Percentiles rank a stretch among this genome's conserved stretches.
Conservation (phyloP, 169 alveolate genomes). For the Sarcocystis neurona region DNA sequence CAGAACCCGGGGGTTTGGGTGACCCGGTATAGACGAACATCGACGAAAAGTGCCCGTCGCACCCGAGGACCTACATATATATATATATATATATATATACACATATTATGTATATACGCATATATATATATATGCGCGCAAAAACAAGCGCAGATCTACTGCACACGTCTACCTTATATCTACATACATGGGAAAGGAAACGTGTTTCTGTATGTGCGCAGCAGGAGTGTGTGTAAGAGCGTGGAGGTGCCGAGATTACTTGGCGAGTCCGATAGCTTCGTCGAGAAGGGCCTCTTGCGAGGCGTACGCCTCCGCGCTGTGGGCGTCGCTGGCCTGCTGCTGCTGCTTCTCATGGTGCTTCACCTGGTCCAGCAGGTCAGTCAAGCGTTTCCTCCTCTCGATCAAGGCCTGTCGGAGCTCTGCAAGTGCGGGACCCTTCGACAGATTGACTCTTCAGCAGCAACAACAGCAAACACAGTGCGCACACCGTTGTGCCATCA, state of each 20-base stretch:
- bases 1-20: too few relatives aligned
- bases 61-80: too few relatives aligned
- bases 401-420: constrained; percentile 5
- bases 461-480: neutral
- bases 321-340: neutral
- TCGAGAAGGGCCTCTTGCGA: neutral
- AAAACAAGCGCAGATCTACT: neutral
- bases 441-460: neutral
- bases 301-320: neutral
- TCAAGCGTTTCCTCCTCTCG: neutral
- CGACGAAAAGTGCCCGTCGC: too few relatives aligned
- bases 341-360: neutral
- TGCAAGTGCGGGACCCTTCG: constrained; percentile 16
- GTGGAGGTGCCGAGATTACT: neutral
- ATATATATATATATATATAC: too few relatives aligned
- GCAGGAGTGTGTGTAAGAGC: neutral
- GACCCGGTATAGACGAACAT: too few relatives aligned
- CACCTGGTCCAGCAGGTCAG: neutral
- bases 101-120: too few relatives aligned
- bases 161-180: neutral
- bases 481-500: too few relatives aligned
- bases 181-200: neutral
- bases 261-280: neutral
- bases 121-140: neutral
- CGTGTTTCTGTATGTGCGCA: neutral